Conservation (phyloP, 78 protist genomes). For the Capsaspora owczarzaki region DNA sequence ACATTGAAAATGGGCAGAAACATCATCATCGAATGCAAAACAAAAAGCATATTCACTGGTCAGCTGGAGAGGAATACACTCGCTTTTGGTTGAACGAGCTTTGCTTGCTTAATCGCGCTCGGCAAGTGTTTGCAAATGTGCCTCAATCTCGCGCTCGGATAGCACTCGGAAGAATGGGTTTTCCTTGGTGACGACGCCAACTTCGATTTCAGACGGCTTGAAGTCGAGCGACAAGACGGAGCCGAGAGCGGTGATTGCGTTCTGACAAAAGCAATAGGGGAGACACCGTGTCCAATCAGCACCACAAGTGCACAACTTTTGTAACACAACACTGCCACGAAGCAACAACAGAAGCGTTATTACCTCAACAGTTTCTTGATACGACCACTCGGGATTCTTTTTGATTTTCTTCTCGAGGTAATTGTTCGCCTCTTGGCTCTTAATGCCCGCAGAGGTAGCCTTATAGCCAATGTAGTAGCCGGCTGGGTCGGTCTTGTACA, state of each 20-base stretch:
- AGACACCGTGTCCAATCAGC: neutral
- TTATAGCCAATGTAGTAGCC: constrained; percentile 73
- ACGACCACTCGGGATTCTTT: constrained; percentile 47
- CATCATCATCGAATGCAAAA: too few species aligned
- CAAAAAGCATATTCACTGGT: too few species aligned
- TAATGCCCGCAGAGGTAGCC: constrained; percentile 85
- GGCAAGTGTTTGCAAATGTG: constrained; percentile 73
- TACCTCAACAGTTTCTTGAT: constrained; percentile 65
- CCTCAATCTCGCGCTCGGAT: constrained; percentile 63
- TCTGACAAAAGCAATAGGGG: neutral
- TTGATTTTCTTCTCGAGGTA: constrained; percentile 91
- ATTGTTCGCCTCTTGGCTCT: constrained; percentile 88
- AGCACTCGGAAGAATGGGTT: constrained; percentile 44
- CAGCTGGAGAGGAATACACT: too few species aligned
- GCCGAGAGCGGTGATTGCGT: constrained; percentile 81
- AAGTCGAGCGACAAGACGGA: constrained; percentile 76
- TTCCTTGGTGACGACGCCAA: constrained; percentile 54
- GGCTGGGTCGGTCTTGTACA: constrained; percentile 89
- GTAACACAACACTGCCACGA: neutral
- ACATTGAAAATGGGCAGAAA: too few species aligned
- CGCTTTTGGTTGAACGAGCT: too few species aligned
- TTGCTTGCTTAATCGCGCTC: constrained; percentile 67
- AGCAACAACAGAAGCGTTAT: neutral
- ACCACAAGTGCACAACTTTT: neutral
- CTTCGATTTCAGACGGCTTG: constrained; percentile 83